Evolutionary conservation across 805 yeast species (phyloP).

Genomic region (Metschnikowia baotianmanensis): DNA sequence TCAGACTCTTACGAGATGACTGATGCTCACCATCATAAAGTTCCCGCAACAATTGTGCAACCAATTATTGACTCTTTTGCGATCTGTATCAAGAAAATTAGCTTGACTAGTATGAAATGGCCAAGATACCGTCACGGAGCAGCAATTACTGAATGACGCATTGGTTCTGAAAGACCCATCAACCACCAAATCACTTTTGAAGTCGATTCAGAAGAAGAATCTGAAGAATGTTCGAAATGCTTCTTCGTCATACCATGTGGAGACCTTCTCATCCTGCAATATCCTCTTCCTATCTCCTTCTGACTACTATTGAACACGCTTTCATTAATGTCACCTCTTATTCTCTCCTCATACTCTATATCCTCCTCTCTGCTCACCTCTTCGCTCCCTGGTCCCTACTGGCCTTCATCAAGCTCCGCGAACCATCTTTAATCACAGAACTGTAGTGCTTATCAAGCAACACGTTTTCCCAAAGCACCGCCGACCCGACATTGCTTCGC

Average conservation of each 20-base stretch:
- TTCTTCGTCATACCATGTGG: constrained; percentile 22
- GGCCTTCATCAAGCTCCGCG: constrained; percentile 40
- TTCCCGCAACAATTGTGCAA: constrained; percentile 28
- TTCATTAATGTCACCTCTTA: no score
- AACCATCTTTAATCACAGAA: constrained; percentile 73
- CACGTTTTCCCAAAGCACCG: constrained; percentile 86
- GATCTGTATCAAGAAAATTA: constrained; percentile 27
- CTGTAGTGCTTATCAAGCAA: constrained; percentile 79
- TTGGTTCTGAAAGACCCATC: constrained; percentile 22
- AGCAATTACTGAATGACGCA: constrained; percentile 24
- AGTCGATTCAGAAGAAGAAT: constrained; percentile 17
- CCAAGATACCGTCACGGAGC: constrained; percentile 18
- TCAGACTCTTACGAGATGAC: constrained; percentile 20
- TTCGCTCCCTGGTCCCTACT: constrained; percentile 25
- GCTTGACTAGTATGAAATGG: constrained; percentile 17
- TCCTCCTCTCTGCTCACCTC: not conserved
- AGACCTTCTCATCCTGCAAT: constrained; percentile 42
- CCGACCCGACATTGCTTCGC: constrained; percentile 81
- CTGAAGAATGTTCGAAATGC: constrained; percentile 17
- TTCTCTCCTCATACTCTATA: not conserved
- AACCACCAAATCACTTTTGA: constrained; percentile 17
- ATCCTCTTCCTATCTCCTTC: constrained; percentile 38
- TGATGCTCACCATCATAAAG: constrained; percentile 24
- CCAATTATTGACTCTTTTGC: constrained; percentile 37
- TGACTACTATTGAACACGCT: no score